These are phyloP conservation scores for Cercospora beticola DNA, from an alignment of 2,329 filamentous ascomycete genomes.

Conservation along the genomic window DNA sequence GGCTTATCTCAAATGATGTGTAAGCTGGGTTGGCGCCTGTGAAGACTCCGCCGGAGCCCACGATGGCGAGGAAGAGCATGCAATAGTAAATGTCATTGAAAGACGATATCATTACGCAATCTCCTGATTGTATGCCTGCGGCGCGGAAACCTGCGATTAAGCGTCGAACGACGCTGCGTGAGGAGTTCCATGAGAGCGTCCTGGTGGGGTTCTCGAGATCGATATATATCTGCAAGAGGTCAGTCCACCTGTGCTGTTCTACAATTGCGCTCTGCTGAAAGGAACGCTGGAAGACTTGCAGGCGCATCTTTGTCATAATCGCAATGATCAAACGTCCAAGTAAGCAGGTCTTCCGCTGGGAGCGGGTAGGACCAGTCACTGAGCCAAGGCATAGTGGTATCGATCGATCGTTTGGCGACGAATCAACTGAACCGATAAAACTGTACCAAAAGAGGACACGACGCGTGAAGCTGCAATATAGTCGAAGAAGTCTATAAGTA, in stretches of 20 bases:
- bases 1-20: not conserved
- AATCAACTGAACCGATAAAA: not conserved
- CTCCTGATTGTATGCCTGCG: conserved; percentile 37
- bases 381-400: conserved; percentile 12
- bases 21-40: not conserved
- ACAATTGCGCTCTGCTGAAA: not conserved
- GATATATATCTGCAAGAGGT: not conserved
- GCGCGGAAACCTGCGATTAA: not conserved
- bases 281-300: not conserved
- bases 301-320: conserved; percentile 46
- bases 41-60: conserved; percentile 9
- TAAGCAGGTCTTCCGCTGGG: conserved; percentile 53
- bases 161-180: not conserved
- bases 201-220: not conserved
- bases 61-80: conserved; percentile 32
- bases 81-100: conserved; percentile 52
- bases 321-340: conserved; percentile 54
- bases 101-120: conserved; percentile 56
- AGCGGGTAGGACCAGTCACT: conserved; percentile 33
- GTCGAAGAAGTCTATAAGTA: not conserved
- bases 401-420: not conserved
- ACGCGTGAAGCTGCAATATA: not conserved
- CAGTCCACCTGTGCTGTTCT: not conserved
- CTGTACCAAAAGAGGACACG: not conserved
- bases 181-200: not conserved